Evolutionary conservation across 2,329 filamentous ascomycete species (phyloP).

Genomic region (Ascochyta fabae): DNA sequence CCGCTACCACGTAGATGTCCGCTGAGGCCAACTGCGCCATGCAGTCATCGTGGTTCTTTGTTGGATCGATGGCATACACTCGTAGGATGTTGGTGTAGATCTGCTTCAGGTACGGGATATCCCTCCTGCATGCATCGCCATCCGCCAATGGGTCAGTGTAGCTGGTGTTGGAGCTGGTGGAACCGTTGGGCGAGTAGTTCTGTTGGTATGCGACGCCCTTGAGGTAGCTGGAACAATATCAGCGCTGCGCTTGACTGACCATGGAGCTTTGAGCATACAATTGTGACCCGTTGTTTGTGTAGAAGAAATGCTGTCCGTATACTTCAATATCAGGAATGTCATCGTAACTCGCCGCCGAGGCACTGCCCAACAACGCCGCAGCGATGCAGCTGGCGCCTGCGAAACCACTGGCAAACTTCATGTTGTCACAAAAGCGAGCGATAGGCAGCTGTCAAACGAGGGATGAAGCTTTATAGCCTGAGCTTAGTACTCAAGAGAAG

Average conservation of each 20-base stretch:
- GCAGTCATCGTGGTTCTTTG: conserved; percentile 75
- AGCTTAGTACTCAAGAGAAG: conserved; percentile 15
- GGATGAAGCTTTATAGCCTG: conserved; percentile 16
- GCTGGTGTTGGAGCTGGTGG: conserved; percentile 46
- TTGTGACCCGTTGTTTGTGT: conserved; percentile 78
- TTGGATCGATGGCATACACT: conserved; percentile 89
- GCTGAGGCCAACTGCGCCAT: conserved; percentile 81
- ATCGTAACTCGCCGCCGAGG: conserved; percentile 39
- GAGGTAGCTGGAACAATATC: conserved; percentile 66
- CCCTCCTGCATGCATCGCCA: conserved; percentile 73
- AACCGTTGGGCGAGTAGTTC: conserved; percentile 46
- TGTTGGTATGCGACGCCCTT: conserved; percentile 93
- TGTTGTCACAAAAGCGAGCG: conserved; percentile 14
- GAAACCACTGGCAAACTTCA: conserved; percentile 9
- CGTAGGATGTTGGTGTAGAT: conserved; percentile 91
- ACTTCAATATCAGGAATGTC: conserved; percentile 41
- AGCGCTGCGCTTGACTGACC: background rate
- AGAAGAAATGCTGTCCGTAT: conserved; percentile 86
- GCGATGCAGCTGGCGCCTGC: conserved; percentile 12
- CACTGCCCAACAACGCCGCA: conserved; percentile 25
- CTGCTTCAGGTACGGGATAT: conserved; percentile 80
- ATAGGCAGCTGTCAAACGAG: conserved; percentile 9
- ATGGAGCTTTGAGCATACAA: conserved; percentile 51
- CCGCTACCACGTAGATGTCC: conserved; percentile 93
- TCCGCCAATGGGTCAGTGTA: conserved; percentile 88